Evolutionary conservation across 2,329 filamentous ascomycete genomes (phyloP).

Genomic region (Teratosphaeria nubilosa): DNA sequence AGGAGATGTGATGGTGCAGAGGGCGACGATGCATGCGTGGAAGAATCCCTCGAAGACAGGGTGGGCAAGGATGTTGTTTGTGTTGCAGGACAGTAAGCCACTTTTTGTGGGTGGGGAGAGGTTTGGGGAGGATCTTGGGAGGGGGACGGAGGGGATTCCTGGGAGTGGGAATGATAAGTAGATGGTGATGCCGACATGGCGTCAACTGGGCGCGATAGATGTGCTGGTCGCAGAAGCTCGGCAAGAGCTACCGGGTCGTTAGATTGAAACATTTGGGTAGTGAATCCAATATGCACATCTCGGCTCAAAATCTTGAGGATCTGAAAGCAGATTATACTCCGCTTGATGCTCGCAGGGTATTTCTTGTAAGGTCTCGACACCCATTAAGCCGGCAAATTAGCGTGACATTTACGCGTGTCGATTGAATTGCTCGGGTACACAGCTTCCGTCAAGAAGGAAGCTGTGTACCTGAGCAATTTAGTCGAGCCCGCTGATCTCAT

Average conservation of each 20-base stretch:
- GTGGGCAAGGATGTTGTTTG: conserved; percentile 25
- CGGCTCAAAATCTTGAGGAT: not conserved
- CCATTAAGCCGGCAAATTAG: not conserved
- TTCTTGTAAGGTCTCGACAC: not conserved
- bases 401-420: not conserved
- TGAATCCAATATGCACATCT: not conserved
- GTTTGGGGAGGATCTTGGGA: conserved; percentile 19
- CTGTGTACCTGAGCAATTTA: not conserved
- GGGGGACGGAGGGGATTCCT: conserved; percentile 14
- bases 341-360: not conserved
- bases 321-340: not conserved
- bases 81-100: conserved; percentile 21
- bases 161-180: conserved; percentile 6
- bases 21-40: conserved; percentile 29
- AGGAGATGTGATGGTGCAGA: conserved; percentile 29
- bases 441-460: too few species aligned
- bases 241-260: not conserved
- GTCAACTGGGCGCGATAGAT: not conserved
- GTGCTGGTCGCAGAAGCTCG: not conserved
- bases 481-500: too few species aligned
- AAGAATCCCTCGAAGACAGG: conserved; percentile 19
- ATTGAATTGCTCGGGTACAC: not conserved
- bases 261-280: not conserved
- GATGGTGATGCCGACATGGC: not conserved
- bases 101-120: conserved; percentile 16